Base-by-base conservation (phyloP, 352 stramenopile genomes). In the Pythium sp. region DNA sequence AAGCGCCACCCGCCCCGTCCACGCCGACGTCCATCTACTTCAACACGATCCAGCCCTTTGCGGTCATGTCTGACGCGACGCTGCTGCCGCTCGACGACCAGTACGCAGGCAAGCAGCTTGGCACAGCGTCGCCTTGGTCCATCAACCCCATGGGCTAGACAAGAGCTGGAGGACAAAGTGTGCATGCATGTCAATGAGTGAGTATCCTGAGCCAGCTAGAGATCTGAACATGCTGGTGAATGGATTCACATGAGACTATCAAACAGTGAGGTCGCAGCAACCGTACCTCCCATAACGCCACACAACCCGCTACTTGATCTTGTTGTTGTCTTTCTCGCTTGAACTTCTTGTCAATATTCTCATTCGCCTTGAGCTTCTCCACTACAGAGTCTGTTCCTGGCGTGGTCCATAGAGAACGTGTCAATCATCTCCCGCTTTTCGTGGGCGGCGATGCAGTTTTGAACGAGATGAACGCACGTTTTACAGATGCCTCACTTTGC, bases 31-130 rank as follows among this genome's bases (percentile, higher is more conserved):
- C 68, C 4, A 66, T 71, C 30, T 77, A 73, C 62, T 70, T 78
- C 62, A 77, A 65, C 49, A 74, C 64, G 9, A 72, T 77, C 26
- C 72, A 74, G 43, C 57, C 68, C 15, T 74, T 77, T 12, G 68
- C 60, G 1, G 68, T 77, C 49, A 74, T 77, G 64, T 65, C 63
- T 11, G 68, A 77, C 62, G 68, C 55, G 60, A 47, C 61, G 30
- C 26, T 70, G 46, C 18, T 77, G 55, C 72, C 72, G 11, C 68
- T 77, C 34, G 72, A 74, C 22, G 61, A 74, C 68, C 72, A 78
- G 64, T 75, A 73, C 57, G 61, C 72, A 5, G 72, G 68, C 51
- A 69, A 69, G 28, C 62, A 62, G 26, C 65, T 75, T n/a, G 43
- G 30, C 0, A 26, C 55, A 2, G 54, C 26, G 0, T 22, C 32